Evolutionary conservation across 1,139 yeast species (phyloP).

Genomic region (Kodamaea anthophila): DNA sequence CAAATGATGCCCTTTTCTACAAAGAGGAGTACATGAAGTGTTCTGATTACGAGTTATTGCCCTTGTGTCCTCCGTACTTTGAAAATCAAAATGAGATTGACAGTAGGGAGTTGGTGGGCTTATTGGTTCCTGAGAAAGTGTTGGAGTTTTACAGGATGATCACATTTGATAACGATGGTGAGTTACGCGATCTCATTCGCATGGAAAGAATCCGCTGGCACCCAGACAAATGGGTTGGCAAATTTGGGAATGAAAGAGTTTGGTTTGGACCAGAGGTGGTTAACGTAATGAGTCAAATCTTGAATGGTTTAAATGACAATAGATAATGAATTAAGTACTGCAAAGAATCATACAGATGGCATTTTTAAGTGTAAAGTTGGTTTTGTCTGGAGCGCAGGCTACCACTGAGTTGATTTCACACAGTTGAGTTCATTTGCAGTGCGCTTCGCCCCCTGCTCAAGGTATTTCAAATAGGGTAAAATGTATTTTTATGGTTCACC

Average conservation of each 20-base stretch:
- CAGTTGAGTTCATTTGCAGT: no score
- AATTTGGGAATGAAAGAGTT: conserved; percentile 10
- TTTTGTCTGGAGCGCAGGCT: no score
- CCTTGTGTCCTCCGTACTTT: conserved; percentile 12
- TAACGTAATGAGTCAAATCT: conserved; percentile 25
- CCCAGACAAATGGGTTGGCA: conserved; percentile 51
- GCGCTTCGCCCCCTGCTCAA: no score
- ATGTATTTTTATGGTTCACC: no score
- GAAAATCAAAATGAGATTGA: conserved; percentile 9
- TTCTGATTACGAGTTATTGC: conserved; percentile 8
- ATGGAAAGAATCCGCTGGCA: conserved; percentile 61
- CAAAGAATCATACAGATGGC: no score
- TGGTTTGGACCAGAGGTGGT: conserved; percentile 22
- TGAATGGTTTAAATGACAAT: conserved; percentile 19
- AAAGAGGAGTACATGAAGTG: conserved; percentile 10
- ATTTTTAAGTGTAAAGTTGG: no score
- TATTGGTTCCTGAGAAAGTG: conserved; percentile 17
- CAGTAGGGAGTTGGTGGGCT: conserved; percentile 14
- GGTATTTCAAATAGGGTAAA: no score
- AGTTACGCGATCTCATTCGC: conserved; percentile 27
- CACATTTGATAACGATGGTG: conserved; percentile 8
- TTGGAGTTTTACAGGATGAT: conserved; percentile 23
- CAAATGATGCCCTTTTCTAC: conserved; percentile 3
- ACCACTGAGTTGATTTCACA: no score
- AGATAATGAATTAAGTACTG: no score